Evolutionary conservation across 306 rosid species (phyloP), one percentile per base, ranked within the genome.

Genomic region (Inga oerstediana): DNA sequence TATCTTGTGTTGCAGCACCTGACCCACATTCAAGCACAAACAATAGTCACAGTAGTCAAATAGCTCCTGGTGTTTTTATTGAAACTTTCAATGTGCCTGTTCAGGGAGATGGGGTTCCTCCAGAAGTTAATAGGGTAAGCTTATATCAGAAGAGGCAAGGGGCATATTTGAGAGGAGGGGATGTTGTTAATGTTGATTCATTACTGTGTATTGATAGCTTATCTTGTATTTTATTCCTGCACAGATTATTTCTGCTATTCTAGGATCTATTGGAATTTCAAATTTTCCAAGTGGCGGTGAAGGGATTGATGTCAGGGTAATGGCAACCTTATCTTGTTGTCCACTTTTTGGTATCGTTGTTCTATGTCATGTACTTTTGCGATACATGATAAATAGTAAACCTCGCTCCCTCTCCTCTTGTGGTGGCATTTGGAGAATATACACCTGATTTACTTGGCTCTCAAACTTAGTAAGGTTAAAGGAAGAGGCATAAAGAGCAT

Each of bases 231-330:
- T 80, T 80, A 20, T 24, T 81, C 54, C 51, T 77, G 14, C 59
- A 75, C 92, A 97, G 99, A 87, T 94, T 59, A 81, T 97, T 76
- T 94, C 97, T 73, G 94, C 98, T 59, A 92, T 97, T 88, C 92
- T 97, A 27, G 92, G 97, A 77, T 97, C 99, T 79, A 83, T 97
- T 15, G 97, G 97, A 83, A 83, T 94, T 85, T 83, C 94, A 82
- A 89, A 81, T 77, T 80, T 86, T 76, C 84, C 85, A 61, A 87
- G 89, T 86, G 93, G 92, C 61, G 67, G 84, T 85, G 97, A 91
- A 81, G 98, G 93, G 85, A 78, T 85, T 77, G 91, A 91, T 71
- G 89, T 86, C 88, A 92, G 94, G 97, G 98, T 94, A 91, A 86
- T 74, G 81, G 82, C 76, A 51, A 56, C 74, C 80, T 78, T 39